Evolutionary conservation across 2,329 filamentous ascomycete species (phyloP), one percentile per base, ranked within the genome.

Genomic region (Botrytis hyacinthi): DNA sequence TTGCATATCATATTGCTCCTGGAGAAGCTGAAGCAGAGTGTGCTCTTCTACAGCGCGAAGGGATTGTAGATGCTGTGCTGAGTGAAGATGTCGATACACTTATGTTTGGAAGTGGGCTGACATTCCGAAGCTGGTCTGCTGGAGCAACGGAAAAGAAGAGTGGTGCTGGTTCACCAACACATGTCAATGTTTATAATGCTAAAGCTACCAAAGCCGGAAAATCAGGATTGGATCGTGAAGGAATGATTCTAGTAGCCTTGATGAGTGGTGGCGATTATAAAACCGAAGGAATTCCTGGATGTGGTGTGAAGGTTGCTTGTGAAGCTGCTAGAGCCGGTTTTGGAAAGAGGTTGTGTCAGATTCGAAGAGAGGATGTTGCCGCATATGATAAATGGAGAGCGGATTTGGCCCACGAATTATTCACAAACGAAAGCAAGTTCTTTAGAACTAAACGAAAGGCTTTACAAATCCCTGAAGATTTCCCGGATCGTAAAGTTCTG

Each of bases 21-120:
- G 96, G 96, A 16, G 96, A 99, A 81, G 96, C 95, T 4, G 96
- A 99, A 81, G 96, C 96, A 1, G 96, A 99, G 83, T 99, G 96
- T 77, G 96, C 96, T 0, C 84, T 96, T 26, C 83, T 99, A 4
- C 95, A 99, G 80, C 87, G 87, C 74, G 87, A 91, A 63, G 94
- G 94, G 0, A 85, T 97, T 14, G 95, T 97, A 1, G 96, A 99
- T 82, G 95, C 93, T 0, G 96, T 98, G 1, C 86, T 99, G 78
- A 98, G 93, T 81, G 95, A 99, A 81, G 96, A 99, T 84, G 94
- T 98, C 61, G 96, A 99, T 81, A 96, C 95, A 2, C 88, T 98
- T 79, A 98, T 98, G 95, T 98, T 98, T 83, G 96, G 96, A 1
- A 96, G 94, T 76, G 90, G 88, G 0, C 83, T 89, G 54, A 95